phyloP scores from a whole-genome alignment of 2,329 filamentous ascomycete species.

The Verticillium alfalfae region DNA sequence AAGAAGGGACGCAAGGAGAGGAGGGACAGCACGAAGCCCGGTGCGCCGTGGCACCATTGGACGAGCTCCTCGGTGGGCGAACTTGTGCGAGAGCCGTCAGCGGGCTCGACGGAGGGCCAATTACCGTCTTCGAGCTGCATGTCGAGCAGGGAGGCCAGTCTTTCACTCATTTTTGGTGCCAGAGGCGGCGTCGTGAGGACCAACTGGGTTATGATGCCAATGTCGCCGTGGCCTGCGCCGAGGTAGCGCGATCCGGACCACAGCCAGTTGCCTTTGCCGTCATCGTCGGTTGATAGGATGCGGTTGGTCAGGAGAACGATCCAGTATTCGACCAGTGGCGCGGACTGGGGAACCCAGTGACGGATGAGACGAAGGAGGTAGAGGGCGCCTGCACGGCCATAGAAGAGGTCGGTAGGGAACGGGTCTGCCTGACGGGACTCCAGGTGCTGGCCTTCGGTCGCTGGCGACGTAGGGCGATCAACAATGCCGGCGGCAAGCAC shows the following conservation, averaged over 20 bases:
- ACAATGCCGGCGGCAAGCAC: constrained; percentile 17
- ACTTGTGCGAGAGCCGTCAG: constrained; percentile 13
- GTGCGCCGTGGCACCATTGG: constrained; percentile 64
- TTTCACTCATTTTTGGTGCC: constrained; percentile 45
- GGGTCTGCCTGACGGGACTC: constrained; percentile 21
- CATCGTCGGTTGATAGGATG: constrained; percentile 46
- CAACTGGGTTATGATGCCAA: constrained; percentile 67
- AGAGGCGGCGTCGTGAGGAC: constrained; percentile 51
- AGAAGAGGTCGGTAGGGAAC: constrained; percentile 55
- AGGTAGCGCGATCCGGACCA: constrained; percentile 60
- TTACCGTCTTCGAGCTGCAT: constrained; percentile 58
- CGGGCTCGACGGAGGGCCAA: constrained; percentile 50
- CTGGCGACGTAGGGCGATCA: neutral
- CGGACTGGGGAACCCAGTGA: constrained; percentile 45
- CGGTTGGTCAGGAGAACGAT: constrained; percentile 52
- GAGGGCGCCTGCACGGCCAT: constrained; percentile 62
- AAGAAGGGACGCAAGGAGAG: constrained; percentile 51
- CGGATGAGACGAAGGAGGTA: constrained; percentile 62
- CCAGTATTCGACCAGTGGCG: constrained; percentile 42
- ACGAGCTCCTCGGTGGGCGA: constrained; percentile 37
- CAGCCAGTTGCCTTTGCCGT: constrained; percentile 46
- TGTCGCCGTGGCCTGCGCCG: constrained; percentile 62
- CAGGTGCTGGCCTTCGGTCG: neutral
- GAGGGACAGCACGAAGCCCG: constrained; percentile 56
- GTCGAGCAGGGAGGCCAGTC: constrained; percentile 50